Base-by-base conservation (phyloP, 805 yeast genomes). In the Saturnispora dispora region DNA sequence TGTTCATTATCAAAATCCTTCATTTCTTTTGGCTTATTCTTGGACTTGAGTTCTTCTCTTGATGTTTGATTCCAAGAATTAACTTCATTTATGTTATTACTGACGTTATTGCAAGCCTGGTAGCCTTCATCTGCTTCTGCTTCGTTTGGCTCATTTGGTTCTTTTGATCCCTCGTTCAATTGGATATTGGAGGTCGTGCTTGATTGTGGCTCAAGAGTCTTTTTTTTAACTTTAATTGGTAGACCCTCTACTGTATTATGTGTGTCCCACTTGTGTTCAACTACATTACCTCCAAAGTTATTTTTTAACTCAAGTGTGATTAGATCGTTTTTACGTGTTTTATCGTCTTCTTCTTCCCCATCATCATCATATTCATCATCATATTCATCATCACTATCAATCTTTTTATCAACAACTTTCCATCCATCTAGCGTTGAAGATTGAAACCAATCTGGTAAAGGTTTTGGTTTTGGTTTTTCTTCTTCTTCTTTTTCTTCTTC, bases 401-500 rank as follows among this genome's bases (percentile, higher is more conserved):
- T 18, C 22, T 33, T n/a, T 46, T 40, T 42, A 25, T 42, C 41
- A 17, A 28, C 30, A 22, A 13, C 5, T 49, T 49, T 43, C 48
- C 47, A 44, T 37, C 20, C 30, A 11, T 47, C 48, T 33, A 49
- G 39, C 46, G 28, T 60, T 18, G 33, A 59, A 40, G 47, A 63
- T 69, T 36, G 53, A 51, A 71, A 70, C 74, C 74, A 70, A 5
- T 51, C 50, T 4, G 74, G 73, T 17, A 70, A 48, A 9, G 61
- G 60, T 10, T 27, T 40, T 1, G 51, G 40, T 32, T 45, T 55
- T 20, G 41, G 45, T n/a, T 52, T 52, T 45, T 66, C 64, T 20
- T 62, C 53, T 28, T 58, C 61, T 20, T 47, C 35, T 51, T 43
- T 15, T 35, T 56, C n/a, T 17, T 54, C 55, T 27, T 45, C 46